phyloP scores from a whole-genome alignment of 345 rosid species.

The Tarenaya hassleriana region DNA sequence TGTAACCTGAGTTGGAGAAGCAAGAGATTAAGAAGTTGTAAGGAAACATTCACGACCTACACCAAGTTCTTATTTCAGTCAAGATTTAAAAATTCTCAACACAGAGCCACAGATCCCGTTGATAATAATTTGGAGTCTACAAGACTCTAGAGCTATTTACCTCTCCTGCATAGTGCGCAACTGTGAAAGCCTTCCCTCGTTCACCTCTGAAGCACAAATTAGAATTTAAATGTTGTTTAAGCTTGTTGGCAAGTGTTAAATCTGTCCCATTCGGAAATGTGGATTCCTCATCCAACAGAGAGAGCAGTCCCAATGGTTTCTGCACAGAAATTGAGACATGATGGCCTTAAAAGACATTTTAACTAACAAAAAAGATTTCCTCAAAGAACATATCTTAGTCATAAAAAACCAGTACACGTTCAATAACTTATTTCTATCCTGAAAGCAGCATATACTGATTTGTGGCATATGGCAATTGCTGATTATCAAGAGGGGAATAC shows the following conservation, averaged over 20 bases:
- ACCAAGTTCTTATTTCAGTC: slow-evolving; percentile 13
- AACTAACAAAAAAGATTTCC: slow-evolving; percentile 5
- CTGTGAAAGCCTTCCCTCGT: slow-evolving; percentile 70
- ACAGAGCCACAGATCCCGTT: slow-evolving; percentile 1
- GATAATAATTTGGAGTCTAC: slow-evolving; percentile 7
- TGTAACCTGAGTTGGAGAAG: slow-evolving; percentile 53
- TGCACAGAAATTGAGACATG: slow-evolving; percentile 34
- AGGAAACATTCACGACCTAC: slow-evolving; percentile 18
- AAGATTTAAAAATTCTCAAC: background rate
- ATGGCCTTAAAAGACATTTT: slow-evolving; percentile 9
- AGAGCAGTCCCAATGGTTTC: slow-evolving; percentile 90
- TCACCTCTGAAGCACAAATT: slow-evolving; percentile 80
- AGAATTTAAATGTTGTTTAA: slow-evolving; percentile 72
- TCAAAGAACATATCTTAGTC: background rate
- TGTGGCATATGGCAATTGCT: no score
- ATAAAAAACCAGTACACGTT: no score
- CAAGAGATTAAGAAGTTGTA: slow-evolving; percentile 28
- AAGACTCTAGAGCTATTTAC: slow-evolving; percentile 36
- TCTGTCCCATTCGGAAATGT: slow-evolving; percentile 95
- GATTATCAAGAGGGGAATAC: no score
- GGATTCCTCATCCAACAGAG: slow-evolving; percentile 94
- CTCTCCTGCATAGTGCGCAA: slow-evolving; percentile 96
- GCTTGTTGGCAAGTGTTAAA: slow-evolving; percentile 90
- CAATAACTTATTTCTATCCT: no score
- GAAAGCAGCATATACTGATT: no score